Base-by-base conservation (phyloP, 2,329 filamentous ascomycete species). In the Fusarium chaquense region DNA sequence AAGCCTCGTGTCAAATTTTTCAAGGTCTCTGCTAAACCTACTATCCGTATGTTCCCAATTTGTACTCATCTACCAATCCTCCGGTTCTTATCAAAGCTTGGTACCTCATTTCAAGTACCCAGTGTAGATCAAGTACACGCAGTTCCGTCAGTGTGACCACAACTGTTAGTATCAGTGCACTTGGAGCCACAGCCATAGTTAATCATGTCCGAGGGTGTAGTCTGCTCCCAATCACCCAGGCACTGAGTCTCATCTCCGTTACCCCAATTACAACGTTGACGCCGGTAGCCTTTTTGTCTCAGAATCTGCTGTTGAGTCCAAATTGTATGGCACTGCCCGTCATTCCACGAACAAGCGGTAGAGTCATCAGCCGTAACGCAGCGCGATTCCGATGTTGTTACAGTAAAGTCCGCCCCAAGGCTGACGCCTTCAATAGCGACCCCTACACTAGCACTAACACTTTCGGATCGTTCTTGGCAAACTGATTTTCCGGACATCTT, bases 201-300 rank as follows among this genome's bases (percentile, higher is more conserved):
- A 1, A 62, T 33, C 8, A 36, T 41, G 9, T 62, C 46, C 11
- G 57, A 62, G 6, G 59, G 59, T 0, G 59, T 62, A 12, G 46
- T 62, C 59, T 62, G 59, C 18, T 62, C 57, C 59, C 46, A 62
- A 9, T 62, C 18, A 1, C 35, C 59, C 46, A 62, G 62, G 1
- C 59, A 62, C 40, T 62, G 28, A 4, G 59, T 62, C 26, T 62
- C 40, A 18, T 62, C 59, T 0, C 59, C 59, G 1, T 62, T 35
- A 2, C 57, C 57, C 59, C 46, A 55, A 12, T 62, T 40, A 13
- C 59, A 62, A 1, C 57, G 36, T 7, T 62, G 58, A 1, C 41
- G 35, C 16, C 58, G 46, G 16, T 62, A 62, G 4, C 60, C 58
- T 1, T 55, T 62, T 13, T 62, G 58, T 4, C 13, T 41, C 9